Percentiles rank a stretch among this genome's conserved stretches.
These are phyloP conservation scores for Tilletia indica DNA, from an alignment of 1,284 basidiomycete species.

Conservation along the genomic window DNA sequence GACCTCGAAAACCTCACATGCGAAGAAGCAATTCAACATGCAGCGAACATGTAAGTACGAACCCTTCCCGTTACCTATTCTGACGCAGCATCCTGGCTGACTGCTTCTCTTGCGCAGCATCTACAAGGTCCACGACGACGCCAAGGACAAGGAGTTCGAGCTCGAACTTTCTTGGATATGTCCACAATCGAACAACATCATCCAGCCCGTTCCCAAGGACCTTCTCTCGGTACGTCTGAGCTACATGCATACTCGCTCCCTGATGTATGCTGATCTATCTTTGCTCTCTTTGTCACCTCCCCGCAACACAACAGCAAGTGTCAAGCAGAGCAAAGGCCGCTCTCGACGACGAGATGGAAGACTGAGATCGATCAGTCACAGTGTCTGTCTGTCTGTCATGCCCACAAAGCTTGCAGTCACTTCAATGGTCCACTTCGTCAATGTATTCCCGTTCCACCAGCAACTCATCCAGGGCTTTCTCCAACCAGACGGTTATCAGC, in stretches of 20 bases:
- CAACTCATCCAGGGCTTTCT: background rate
- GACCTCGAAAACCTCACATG: constrained; percentile 73
- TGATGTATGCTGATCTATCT: constrained; percentile 17
- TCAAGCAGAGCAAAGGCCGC: constrained; percentile 84
- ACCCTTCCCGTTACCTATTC: no score
- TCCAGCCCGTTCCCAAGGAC: constrained; percentile 79
- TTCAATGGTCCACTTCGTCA: background rate
- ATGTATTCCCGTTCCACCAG: background rate
- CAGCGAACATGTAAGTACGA: constrained; percentile 47
- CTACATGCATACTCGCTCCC: background rate
- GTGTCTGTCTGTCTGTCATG: background rate
- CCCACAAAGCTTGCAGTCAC: background rate
- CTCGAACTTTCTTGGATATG: constrained; percentile 97
- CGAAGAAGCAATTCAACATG: constrained; percentile 49
- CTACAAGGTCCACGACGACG: constrained; percentile 93
- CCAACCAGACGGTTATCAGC: no score
- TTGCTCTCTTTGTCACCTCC: constrained; percentile 16
- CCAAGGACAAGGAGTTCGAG: constrained; percentile 97
- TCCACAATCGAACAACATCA: constrained; percentile 75
- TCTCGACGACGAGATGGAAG: constrained; percentile 79
- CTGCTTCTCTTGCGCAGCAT: constrained; percentile 64
- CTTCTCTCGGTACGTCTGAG: constrained; percentile 60
- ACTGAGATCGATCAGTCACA: constrained; percentile 47
- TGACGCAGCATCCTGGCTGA: no score
- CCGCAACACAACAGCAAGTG: constrained; percentile 66